Percentiles rank a stretch among this genome's conserved stretches.
phyloP scores from a whole-genome alignment of 108 stramenopile genomes.

The Skeletonema costatum region DNA sequence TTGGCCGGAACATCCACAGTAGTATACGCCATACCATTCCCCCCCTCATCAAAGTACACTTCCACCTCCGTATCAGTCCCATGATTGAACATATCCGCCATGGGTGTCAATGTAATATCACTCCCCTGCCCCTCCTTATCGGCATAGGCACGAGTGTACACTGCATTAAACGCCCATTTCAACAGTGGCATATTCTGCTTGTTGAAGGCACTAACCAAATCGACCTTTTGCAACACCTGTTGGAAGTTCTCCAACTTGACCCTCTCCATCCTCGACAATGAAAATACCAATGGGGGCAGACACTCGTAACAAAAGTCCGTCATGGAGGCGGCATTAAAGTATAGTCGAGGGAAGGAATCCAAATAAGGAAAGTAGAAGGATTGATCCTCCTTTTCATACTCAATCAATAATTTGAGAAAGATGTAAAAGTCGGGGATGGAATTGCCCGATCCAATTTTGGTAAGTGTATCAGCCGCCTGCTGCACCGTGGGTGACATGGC shows the following conservation, averaged over 20 bases:
- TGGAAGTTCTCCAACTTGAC: slow-evolving; percentile 47
- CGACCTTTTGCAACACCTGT: slow-evolving; percentile 39
- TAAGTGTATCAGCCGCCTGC: slow-evolving; percentile 29
- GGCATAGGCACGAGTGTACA: slow-evolving; percentile 37
- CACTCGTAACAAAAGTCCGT: slow-evolving; percentile 55
- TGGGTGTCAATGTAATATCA: slow-evolving; percentile 37
- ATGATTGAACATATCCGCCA: slow-evolving; percentile 52
- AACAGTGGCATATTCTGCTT: slow-evolving; percentile 30
- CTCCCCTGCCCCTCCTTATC: slow-evolving; percentile 41
- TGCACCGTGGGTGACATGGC: slow-evolving; percentile 17
- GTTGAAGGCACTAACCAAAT: slow-evolving; percentile 30
- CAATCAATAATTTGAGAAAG: slow-evolving; percentile 56
- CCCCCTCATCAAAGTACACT: slow-evolving; percentile 44
- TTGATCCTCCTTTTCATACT: slow-evolving; percentile 52
- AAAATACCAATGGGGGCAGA: slow-evolving; percentile 47
- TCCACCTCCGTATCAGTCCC: slow-evolving; percentile 48
- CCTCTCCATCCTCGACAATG: slow-evolving; percentile 20
- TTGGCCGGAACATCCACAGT: slow-evolving; percentile 46
- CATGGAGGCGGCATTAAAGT: slow-evolving; percentile 56
- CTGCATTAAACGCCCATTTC: slow-evolving; percentile 49
- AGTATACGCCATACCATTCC: slow-evolving; percentile 46
- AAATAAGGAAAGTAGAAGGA: slow-evolving; percentile 55
- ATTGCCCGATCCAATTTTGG: slow-evolving; percentile 22
- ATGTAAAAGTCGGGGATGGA: slow-evolving; percentile 48
- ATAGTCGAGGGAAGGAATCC: slow-evolving; percentile 54